Percentiles rank a stretch among this genome's conserved stretches.
These are phyloP conservation scores for Phytophthora uliginosa DNA, from an alignment of 352 stramenopile genomes.

Conservation along the genomic window DNA sequence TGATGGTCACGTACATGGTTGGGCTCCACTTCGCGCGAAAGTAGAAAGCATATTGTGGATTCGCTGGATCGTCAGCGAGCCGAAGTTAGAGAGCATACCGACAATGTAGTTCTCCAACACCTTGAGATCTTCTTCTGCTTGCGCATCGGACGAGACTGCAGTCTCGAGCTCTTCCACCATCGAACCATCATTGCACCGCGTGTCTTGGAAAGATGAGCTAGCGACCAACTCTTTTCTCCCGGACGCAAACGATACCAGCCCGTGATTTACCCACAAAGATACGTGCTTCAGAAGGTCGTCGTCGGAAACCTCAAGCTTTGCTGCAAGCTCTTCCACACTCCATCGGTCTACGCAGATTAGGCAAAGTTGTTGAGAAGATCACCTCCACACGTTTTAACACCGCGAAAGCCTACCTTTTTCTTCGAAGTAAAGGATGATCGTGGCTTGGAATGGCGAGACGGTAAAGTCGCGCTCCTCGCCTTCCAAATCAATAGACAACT, in stretches of 20 bases:
- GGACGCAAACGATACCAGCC: constrained; percentile 57
- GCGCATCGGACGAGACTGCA: constrained; percentile 90
- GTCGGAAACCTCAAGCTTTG: constrained; percentile 70
- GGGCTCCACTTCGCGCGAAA: constrained; percentile 77
- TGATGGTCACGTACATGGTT: constrained; percentile 67
- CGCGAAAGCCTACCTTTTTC: constrained; percentile 69
- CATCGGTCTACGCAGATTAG: constrained; percentile 51
- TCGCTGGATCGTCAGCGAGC: constrained; percentile 90
- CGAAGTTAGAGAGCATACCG: constrained; percentile 96
- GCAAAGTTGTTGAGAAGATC: neutral
- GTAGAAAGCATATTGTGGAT: constrained; percentile 97
- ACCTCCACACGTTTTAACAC: neutral
- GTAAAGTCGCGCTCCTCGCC: constrained; percentile 85
- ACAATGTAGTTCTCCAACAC: constrained; percentile 96
- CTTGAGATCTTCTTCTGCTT: constrained; percentile 94
- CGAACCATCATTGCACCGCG: constrained; percentile 45
- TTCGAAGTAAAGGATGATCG: constrained; percentile 97
- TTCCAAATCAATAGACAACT: constrained; percentile 92
- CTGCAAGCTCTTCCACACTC: constrained; percentile 67
- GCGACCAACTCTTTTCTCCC: constrained; percentile 58
- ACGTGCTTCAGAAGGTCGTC: constrained; percentile 69
- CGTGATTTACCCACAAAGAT: constrained; percentile 80
- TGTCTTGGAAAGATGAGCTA: constrained; percentile 57
- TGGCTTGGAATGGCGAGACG: constrained; percentile 95
- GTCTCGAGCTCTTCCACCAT: constrained; percentile 74